Base-by-base conservation (phyloP, 176 grass and related monocot genomes). In the Musa itinerans region DNA sequence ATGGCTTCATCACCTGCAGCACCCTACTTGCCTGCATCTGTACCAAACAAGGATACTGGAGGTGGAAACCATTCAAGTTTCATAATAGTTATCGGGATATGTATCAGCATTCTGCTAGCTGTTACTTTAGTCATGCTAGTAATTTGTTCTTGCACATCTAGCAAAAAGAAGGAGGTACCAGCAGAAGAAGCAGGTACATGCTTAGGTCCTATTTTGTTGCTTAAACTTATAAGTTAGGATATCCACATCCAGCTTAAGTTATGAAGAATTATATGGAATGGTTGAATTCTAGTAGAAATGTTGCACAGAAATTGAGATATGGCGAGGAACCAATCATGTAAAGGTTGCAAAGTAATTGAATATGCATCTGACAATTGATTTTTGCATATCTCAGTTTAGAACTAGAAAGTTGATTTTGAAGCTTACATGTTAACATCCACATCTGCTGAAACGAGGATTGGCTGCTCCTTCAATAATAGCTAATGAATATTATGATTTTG, bases 181-280 rank as follows among this genome's bases (percentile, higher is more conserved):
- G 86, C 17, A 68, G 77, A 80, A 73, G 91, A 99, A 89, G 88
- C 86, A 81, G 76, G 90, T 98, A 91, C 54, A 78, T 82, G 22
- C 74, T 56, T 12, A 78, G 54, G 54, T 74, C 56, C 52, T 64
- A 12, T n/a, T 74, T 83, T 69, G 10, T 79, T 67, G 71, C 73
- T 74, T 74, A 74, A 62, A 77, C 20, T 78, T 81, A 16, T 10
- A 70, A 51, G 14, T 50, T 19, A 50, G 68, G 5, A 7, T 51
- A 20, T 50, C 14, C 22, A 65, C 22, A 65, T 65, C 63, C 9
- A 27, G 15, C 20, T 51, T 16, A 20, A 11, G 11, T 9, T 64
- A 64, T 64, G 10, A 22, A 17, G 43, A 20, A 24, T 4, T 26
- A 57, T 57, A 26, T 65, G 11, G 11, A 13, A 26, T 26, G 8